Base-by-base conservation (phyloP, 441 rosid species). In the Euphorbia celastroides region DNA sequence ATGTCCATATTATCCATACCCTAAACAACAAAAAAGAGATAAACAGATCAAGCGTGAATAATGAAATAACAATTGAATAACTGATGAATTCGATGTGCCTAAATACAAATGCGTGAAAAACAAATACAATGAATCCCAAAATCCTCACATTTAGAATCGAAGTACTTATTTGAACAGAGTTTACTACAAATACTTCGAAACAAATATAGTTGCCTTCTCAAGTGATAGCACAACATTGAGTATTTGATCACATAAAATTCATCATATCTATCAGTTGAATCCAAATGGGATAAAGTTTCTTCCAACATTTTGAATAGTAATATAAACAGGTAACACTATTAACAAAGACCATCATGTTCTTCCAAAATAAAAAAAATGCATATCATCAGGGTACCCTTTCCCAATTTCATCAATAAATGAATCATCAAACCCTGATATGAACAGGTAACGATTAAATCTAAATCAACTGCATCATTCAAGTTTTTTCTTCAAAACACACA, bases 1-100 rank as follows among this genome's bases (percentile, higher is more conserved):
- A 79, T 68, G 67, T 88, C 85, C 84, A 76, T 70, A 62, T 86
- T 80, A 62, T 88, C 95, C 95, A 86, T 88, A 65, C 65, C 64
- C 70, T 76, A 63, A 27, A 23, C n/a, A 44, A 38, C 5, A n/a
- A n/a, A n/a, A n/a, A n/a, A n/a, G n/a, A n/a, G n/a, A 55, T 7
- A 16, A 31, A 10, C 32, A 6, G 0, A 28, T 20, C 32, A 6
- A 44, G 28, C 16, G 38, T 7, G 5, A 12, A 31, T 36, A 41
- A 59, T 50, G 36, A 70, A 26, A 64, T 23, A 22, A 20, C n/a
- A 34, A 25, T 42, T 5, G 17, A 20, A 9, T 16, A 50, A 31
- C 26, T 34, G 64, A 68, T 12, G 28, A 62, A 14, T 28, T 70
- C 52, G 38, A 42, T 44, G 44, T 6, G 17, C 22, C 55, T 36